Base-by-base conservation (phyloP, 129 eudicot genomes). In the Centaurea solstitialis region DNA sequence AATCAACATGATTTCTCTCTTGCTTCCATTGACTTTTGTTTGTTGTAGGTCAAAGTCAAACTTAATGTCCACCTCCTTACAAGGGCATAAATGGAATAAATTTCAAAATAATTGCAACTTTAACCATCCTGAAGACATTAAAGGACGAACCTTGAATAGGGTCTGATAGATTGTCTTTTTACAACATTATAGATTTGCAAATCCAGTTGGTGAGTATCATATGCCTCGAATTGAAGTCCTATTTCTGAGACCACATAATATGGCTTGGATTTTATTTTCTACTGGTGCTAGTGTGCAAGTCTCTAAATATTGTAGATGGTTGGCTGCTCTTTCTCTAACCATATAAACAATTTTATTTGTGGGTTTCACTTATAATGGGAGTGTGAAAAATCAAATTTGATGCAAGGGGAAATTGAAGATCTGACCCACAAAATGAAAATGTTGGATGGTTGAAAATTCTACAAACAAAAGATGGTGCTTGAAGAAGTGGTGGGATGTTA, bases 141-240 rank as follows among this genome's bases (percentile, higher is more conserved):
- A 68, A 69, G 4, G 75, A 78, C 70, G 68, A 33, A 68, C 15
- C 3, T 24, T 66, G 13, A 50, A 50, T 50, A 50, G 61, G 61
- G 7, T 13, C 20, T 50, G 7, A 50, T 50, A 50, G 61, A 50
- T 50, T 50, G 17, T 50, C 61, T 64, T 67, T 68, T 67, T 43
- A 74, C 67, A 43, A 26, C 67, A 26, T 26, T 26, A 41, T 22
- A 30, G 15, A 1, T 76, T 17, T 59, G 43, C 4, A 33, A 33
- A 0, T 33, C 37, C 37, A 50, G 15, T 50, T 50, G 61, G 61
- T 50, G 40, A 23, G 6, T 39, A 65, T 22, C 57, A 11, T 76
- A 35, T 37, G 73, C 61, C 12, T 64, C 43, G 18, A 76, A 76
- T 38, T 75, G 26, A 26, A 61, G 80, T 76, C 59, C 35, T 76